Evolutionary conservation across 257 asterid genomes (phyloP).

Genomic region (Nicotiana obtusifolia): DNA sequence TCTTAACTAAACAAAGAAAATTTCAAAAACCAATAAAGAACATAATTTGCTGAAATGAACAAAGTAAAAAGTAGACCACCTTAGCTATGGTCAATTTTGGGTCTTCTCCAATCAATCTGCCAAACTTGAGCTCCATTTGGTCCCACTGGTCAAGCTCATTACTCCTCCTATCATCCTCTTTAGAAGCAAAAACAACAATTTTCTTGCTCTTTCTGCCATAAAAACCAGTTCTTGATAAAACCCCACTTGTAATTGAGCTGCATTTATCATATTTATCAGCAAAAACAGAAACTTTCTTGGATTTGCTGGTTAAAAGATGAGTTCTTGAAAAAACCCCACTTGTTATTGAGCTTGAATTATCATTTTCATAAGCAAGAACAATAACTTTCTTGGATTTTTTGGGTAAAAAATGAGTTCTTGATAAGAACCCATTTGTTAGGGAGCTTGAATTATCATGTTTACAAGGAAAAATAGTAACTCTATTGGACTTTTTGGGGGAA

Average conservation of each 20-base stretch:
- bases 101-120: conserved; percentile 93
- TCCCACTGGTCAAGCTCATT: conserved; percentile 73
- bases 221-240: conserved; percentile 19
- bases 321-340: conserved; percentile 12
- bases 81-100: conserved; percentile 85
- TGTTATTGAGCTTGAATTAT: conserved; percentile 2
- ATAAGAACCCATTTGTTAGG: not conserved
- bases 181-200: conserved; percentile 49
- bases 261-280: conserved; percentile 53
- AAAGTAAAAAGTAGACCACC: conserved; percentile 27
- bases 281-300: conserved; percentile 39
- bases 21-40: not conserved
- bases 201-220: conserved; percentile 44
- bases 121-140: conserved; percentile 87
- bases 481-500: conserved; percentile 29
- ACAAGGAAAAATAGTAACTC: not conserved
- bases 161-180: conserved; percentile 43
- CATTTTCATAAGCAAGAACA: conserved; percentile 58
- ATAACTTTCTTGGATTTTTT: conserved; percentile 41
- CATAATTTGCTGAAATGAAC: not conserved
- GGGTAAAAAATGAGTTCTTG: conserved; percentile 24
- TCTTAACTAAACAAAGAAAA: not conserved
- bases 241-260: not conserved
- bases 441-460: not conserved
- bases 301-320: conserved; percentile 32